phyloP scores from a whole-genome alignment of 208 protist species.

The Zelonia costaricensis region DNA sequence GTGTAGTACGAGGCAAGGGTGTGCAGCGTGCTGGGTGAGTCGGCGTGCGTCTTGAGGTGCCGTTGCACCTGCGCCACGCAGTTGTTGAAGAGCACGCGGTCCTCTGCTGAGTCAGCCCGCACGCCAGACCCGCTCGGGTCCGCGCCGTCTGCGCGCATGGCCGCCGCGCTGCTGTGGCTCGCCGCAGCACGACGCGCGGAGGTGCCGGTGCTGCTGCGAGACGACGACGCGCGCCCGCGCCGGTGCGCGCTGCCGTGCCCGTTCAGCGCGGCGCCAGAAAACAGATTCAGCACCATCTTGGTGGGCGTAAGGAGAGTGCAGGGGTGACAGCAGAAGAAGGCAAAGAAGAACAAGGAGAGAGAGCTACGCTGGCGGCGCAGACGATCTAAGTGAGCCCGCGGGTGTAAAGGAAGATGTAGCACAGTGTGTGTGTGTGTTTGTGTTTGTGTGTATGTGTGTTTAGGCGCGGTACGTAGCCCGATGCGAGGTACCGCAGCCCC shows the following conservation, averaged over 20 bases:
- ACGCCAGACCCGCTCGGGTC: constrained; percentile 3
- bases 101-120: constrained; percentile 30
- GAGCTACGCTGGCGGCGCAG: too few species aligned
- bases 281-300: constrained; percentile 35
- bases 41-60: constrained; percentile 68
- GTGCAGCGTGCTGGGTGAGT: constrained; percentile 77
- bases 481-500: too few species aligned
- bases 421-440: not conserved
- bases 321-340: too few species aligned
- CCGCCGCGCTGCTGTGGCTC: not conserved
- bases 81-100: constrained; percentile 66
- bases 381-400: not conserved
- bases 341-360: too few species aligned
- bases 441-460: not conserved
- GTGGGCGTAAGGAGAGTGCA: not conserved
- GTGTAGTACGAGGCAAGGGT: constrained; percentile 91
- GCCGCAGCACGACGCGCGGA: constrained; percentile 4
- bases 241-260: constrained; percentile 4
- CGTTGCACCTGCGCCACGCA: constrained; percentile 85
- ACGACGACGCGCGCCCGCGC: constrained; percentile 7
- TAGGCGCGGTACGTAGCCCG: too few species aligned
- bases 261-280: constrained; percentile 30
- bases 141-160: not conserved
- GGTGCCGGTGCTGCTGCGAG: constrained; percentile 15
- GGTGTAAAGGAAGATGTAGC: not conserved